Conservation (phyloP, 108 stramenopile species). For the Cyclotella kingstonii region DNA sequence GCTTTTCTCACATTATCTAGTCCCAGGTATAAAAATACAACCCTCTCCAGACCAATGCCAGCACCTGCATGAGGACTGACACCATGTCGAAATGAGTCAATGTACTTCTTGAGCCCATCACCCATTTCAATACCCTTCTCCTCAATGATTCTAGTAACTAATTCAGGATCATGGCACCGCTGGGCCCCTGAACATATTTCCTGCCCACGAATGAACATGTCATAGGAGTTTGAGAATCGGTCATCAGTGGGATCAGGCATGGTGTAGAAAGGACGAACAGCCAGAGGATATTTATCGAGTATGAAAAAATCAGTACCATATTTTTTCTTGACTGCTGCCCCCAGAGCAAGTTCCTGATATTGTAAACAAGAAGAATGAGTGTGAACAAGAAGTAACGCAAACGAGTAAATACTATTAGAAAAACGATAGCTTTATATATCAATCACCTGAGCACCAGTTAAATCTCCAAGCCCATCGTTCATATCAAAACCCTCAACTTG, state of each 20-base stretch:
- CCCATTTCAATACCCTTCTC: conserved; percentile 87
- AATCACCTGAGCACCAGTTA: conserved; percentile 76
- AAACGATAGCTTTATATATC: too few relatives aligned
- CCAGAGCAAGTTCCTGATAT: conserved; percentile 85
- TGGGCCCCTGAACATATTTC: conserved; percentile 99
- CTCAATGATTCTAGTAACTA: conserved; percentile 64
- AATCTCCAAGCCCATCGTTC: conserved; percentile 87
- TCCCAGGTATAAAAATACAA: conserved; percentile 95
- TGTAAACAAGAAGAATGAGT: neutral
- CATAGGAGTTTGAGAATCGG: conserved; percentile 92
- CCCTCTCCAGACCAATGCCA: conserved; percentile 95
- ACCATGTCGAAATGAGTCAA: conserved; percentile 89
- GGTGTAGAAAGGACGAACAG: conserved; percentile 95
- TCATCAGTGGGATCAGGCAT: conserved; percentile 93
- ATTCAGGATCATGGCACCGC: conserved; percentile 88
- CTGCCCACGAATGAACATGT: conserved; percentile 95
- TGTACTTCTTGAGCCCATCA: conserved; percentile 77
- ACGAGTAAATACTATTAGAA: neutral
- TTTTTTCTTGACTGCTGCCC: conserved; percentile 88
- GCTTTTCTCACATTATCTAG: conserved; percentile 97
- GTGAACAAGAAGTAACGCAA: neutral
- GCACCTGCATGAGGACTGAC: conserved; percentile 93
- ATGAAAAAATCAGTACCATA: conserved; percentile 97
- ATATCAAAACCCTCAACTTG: conserved; percentile 72
- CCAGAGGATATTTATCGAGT: conserved; percentile 93